Base-by-base conservation (phyloP, 345 rosid genomes). In the Passiflora organensis region DNA sequence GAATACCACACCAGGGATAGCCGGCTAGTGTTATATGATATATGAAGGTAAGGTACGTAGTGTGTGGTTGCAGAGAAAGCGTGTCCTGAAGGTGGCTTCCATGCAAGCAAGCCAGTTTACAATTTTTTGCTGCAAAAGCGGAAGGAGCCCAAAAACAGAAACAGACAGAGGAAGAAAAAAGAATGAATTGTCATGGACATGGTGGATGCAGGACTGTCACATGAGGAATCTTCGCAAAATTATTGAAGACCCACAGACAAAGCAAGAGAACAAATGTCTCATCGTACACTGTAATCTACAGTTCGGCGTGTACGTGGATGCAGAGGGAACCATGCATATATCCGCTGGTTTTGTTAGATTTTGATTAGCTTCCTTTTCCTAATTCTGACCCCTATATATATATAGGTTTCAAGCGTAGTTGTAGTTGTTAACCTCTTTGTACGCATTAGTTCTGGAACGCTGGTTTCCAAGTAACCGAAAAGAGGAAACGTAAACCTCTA, bases 101-200 rank as follows among this genome's bases (percentile, higher is more conserved):
- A n/a, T n/a, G n/a, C n/a, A n/a, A n/a, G n/a, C n/a, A n/a, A n/a
- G 24, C 20, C 20, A 44, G 5, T 23, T 36, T 19, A 3, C 46
- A 19, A 34, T 51, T 61, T 16, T 14, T 66, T 61, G 75, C 75
- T 75, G 79, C 78, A 55, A 62, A 56, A 45, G 62, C 22, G 34
- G 0, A 36, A 23, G 23, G 50, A 42, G 37, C 49, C 60, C 49
- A 56, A 48, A 28, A 16, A 17, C 38, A 11, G n/a, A n/a, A 43
- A 20, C 24, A 16, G 17, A 20, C 3, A 24, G 32, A 25, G n/a
- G n/a, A 13, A 18, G n/a, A n/a, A 17, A 49, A n/a, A 14, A 11
- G 24, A 21, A n/a, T 32, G 17, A 13, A 10, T n/a, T n/a, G n/a
- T n/a, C n/a, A n/a, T n/a, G n/a, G n/a, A 22, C 34, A 2, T 32